Conservation (phyloP, 768 basidiomycete genomes). For the Pulveroboletus frians region DNA sequence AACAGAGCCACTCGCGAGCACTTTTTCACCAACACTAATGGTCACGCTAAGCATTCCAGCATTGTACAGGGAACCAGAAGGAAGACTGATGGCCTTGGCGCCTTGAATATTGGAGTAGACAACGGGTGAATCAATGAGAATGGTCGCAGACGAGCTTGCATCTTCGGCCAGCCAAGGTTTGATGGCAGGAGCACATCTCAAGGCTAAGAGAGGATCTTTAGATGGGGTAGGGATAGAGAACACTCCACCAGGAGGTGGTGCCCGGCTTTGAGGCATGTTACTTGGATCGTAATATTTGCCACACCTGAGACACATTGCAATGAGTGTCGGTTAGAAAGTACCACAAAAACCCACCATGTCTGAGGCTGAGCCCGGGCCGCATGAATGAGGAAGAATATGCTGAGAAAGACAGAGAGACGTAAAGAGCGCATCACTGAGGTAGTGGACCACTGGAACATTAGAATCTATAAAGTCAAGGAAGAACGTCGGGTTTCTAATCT, state of each 20-base stretch:
- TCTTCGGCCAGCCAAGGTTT: conserved; percentile 57
- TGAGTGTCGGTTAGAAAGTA: not conserved
- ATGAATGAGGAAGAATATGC: conserved; percentile 12
- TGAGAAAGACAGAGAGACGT: conserved; percentile 10
- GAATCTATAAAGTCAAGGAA: no score
- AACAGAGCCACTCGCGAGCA: conserved; percentile 41
- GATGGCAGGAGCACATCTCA: conserved; percentile 55
- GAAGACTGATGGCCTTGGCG: conserved; percentile 39
- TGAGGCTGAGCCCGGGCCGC: conserved; percentile 23
- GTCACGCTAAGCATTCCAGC: conserved; percentile 36
- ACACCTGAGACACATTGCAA: conserved; percentile 28
- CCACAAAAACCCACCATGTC: conserved; percentile 23
- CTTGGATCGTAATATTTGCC: conserved; percentile 50
- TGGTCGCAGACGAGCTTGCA: conserved; percentile 35
- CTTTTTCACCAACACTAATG: conserved; percentile 41
- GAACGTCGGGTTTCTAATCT: no score
- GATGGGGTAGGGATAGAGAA: conserved; percentile 39
- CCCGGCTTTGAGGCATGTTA: conserved; percentile 26
- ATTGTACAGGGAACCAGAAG: conserved; percentile 23
- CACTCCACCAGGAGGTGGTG: conserved; percentile 46
- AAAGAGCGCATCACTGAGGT: conserved; percentile 7
- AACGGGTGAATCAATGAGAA: conserved; percentile 51
- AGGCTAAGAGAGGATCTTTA: conserved; percentile 42
- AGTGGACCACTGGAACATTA: not conserved
- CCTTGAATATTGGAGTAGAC: conserved; percentile 42